A percentile compares a stretch with the other conserved stretches of the same genome.
phyloP scores from a whole-genome alignment of 352 stramenopile genomes.

The Plasmopara muralis region DNA sequence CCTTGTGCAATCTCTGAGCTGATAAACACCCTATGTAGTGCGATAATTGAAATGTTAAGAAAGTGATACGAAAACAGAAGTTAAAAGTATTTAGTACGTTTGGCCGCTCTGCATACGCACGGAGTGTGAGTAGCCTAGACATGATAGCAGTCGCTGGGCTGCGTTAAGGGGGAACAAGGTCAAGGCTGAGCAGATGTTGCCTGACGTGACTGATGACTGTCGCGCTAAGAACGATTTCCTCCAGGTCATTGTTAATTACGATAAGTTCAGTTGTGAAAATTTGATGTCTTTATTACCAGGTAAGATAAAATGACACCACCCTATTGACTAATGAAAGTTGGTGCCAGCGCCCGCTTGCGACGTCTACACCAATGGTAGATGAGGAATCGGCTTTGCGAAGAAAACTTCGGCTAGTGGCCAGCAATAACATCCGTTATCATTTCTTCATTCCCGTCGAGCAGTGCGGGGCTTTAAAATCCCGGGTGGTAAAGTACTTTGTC shows the following conservation, averaged over 20 bases:
- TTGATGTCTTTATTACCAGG: background rate
- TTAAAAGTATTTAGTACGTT: conserved; percentile 32
- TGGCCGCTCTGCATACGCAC: conserved; percentile 69
- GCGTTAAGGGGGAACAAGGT: conserved; percentile 58
- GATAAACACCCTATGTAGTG: conserved; percentile 38
- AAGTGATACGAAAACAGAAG: background rate
- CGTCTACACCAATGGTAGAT: too few relatives aligned
- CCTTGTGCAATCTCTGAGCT: conserved; percentile 74
- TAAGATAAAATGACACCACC: background rate
- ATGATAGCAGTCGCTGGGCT: conserved; percentile 54
- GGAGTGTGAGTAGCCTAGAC: conserved; percentile 61
- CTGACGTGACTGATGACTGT: conserved; percentile 5
- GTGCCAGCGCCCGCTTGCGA: background rate
- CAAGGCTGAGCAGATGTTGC: conserved; percentile 47
- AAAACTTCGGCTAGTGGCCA: too few relatives aligned
- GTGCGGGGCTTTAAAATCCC: too few relatives aligned
- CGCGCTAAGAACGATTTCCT: conserved; percentile 32
- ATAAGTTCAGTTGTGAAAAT: background rate
- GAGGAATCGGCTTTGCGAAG: too few relatives aligned
- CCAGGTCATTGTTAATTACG: conserved; percentile 13
- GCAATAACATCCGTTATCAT: too few relatives aligned
- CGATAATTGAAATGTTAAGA: conserved; percentile 4
- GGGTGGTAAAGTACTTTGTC: too few relatives aligned
- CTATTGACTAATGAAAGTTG: background rate
- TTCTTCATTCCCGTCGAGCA: too few relatives aligned